Evolutionary conservation across 2,329 filamentous ascomycete genomes (phyloP), one percentile per base, ranked within the genome.

Genomic region (Dryadomyces sulphureus): DNA sequence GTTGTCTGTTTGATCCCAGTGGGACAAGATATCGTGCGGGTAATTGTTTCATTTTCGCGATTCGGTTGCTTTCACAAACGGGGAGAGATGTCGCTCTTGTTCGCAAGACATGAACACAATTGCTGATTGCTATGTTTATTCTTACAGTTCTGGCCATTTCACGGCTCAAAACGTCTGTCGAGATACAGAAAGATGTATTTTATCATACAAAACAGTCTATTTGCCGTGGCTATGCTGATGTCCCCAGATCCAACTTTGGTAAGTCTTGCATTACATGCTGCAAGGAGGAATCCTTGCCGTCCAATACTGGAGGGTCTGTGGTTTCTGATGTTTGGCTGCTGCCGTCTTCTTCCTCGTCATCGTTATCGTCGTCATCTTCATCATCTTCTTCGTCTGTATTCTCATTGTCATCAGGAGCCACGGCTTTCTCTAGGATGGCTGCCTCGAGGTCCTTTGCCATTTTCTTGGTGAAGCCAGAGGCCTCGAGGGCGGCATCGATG

Each of bases 401-500:
- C 2, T 60, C 58, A 4, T 60, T 52, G 1, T 57, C 52, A 1
- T 58, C 56, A 5, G 17, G 59, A 57, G 65, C 59, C 41, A 61
- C 50, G 36, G 69, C 75, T 59, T 88, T 82, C 66, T 84, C 83
- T 54, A 81, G 81, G 65, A 98, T 92, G 53, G 94, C 94, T 9
- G 77, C 75, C 59, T 95, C 92, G 16, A 98, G 67, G 54, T 98
- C 92, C 62, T 92, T 94, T 16, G 87, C 77, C 83, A 95, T 94
- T 66, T 94, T 96, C 68, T 83, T 93, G 19, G 87, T 94, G 62
- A 98, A 96, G 0, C 92, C 92, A 2, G 87, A 94, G 0, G 92
- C 92, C 58, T 93, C 84, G 1, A 94, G 88, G 27, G 85, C 77
- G 16, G 93, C 80, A 62, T 98, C 93, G 16, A 98, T 64, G 53